Base-by-base conservation (phyloP, 2,329 filamentous ascomycete genomes). In the Colletotrichum cuscutae region DNA sequence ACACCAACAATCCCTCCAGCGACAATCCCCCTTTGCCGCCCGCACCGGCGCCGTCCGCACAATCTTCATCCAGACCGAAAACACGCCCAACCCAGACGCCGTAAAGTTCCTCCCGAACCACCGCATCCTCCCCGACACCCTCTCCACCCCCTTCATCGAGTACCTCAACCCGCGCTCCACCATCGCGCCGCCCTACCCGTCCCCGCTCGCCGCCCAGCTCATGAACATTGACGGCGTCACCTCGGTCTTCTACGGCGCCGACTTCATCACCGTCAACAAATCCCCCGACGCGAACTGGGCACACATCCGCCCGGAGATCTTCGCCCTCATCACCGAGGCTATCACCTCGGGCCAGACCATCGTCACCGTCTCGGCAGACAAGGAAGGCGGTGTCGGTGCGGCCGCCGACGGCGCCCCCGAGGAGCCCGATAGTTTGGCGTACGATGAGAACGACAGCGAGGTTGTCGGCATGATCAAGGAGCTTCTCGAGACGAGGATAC, bases 391-490 rank as follows among this genome's bases (percentile, higher is more conserved):
- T 2, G 75, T 73, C 7, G 64, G 77, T 2, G 75, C 75, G 6
- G 73, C 67, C 5, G 63, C 19, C n/a, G 52, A 78, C 75, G 84
- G 85, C 32, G 84, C 89, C 62, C 82, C 78, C 15, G 84, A 85
- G 74, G 89, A 91, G 78, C 86, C 90, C 74, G 95, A 97, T 78
- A 93, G 90, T 73, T 86, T 98, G 64, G 90, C 90, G 26, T 98
- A 96, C 82, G 92, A 96, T 77, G 95, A 98, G 80, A 92, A 97
- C 75, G 97, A 99, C 81, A 93, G 92, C 76, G 97, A 99, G 84
- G 94, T 98, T 12, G 93, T 99, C 9, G 93, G 95, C 72, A 98
- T 98, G 97, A 98, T 99, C 84, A 98, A 98, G 86, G 97, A 99
- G 84, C 86, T 99, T 37, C 87, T 99, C 46, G 97, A 99, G 84